Base-by-base conservation (phyloP, 257 asterid genomes). In the Eucommia ulmoides region DNA sequence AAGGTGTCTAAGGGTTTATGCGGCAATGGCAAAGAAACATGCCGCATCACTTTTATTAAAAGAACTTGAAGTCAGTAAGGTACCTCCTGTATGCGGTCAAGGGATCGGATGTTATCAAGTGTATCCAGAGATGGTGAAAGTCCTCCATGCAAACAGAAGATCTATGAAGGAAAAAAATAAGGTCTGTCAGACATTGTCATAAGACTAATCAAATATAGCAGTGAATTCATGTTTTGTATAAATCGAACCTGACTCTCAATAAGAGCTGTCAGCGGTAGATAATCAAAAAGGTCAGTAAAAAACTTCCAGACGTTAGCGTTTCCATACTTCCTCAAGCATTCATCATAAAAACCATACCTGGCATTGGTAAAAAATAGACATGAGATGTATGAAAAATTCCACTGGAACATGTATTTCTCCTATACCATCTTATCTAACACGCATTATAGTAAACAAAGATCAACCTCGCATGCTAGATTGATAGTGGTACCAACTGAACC, bases 11-110 rank as follows among this genome's bases (percentile, higher is more conserved):
- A n/a, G n/a, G n/a, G n/a, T n/a, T n/a, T n/a, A n/a, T n/a, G n/a
- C n/a, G n/a, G n/a, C n/a, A n/a, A n/a, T n/a, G n/a, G n/a, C n/a
- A n/a, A n/a, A n/a, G n/a, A n/a, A n/a, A n/a, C n/a, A n/a, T n/a
- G n/a, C n/a, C n/a, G n/a, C n/a, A n/a, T n/a, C n/a, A n/a, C n/a
- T n/a, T n/a, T n/a, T n/a, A n/a, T n/a, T n/a, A n/a, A n/a, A n/a
- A n/a, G n/a, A n/a, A n/a, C n/a, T n/a, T n/a, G n/a, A n/a, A n/a
- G n/a, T n/a, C n/a, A n/a, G n/a, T n/a, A 21, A 22, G 19, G 8
- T 77, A 84, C 95, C 94, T 84, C 97, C 59, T 88, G 97, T 66
- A 88, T 84, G 54, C 97, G 97, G 61, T 88, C 97, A 63, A 88
- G 63, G 20, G 95, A 70, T 59, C 95, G 89, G 52, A 88, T 74